phyloP scores from a whole-genome alignment of 225 moss, liverwort and hornwort genomes.

The Straminergon stramineum region DNA sequence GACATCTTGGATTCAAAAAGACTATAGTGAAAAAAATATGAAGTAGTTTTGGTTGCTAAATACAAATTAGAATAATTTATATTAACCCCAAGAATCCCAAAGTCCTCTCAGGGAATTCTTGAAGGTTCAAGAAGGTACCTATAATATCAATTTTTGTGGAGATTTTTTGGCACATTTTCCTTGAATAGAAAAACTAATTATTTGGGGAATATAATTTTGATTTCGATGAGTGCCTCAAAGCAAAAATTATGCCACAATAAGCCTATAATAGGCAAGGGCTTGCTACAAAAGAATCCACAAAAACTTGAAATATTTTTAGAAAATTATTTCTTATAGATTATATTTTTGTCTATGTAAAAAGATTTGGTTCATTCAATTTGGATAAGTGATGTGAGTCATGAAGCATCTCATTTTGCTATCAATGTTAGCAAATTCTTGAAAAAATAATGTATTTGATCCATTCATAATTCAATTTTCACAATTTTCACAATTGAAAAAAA shows the following conservation, averaged over 20 bases:
- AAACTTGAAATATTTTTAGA: fast-evolving
- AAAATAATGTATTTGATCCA: too few relatives aligned
- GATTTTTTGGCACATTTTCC: neutral
- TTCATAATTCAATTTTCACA: neutral
- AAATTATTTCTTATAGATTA: neutral
- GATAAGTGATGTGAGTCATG: neutral
- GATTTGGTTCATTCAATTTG: neutral
- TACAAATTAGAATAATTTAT: too few relatives aligned
- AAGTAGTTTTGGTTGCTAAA: too few relatives aligned
- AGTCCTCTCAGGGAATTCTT: fast-evolving
- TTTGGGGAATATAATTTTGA: neutral
- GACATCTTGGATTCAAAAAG: too few relatives aligned
- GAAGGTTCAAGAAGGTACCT: too few relatives aligned
- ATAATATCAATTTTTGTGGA: too few relatives aligned
- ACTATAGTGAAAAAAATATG: too few relatives aligned
- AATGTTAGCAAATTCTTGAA: neutral
- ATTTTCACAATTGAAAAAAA: neutral
- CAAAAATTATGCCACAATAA: neutral
- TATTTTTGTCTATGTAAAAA: too few relatives aligned
- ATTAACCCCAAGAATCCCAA: too few relatives aligned
- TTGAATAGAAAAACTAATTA: fast-evolving
- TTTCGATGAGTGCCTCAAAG: fast-evolving
- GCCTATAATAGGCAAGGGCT: fast-evolving
- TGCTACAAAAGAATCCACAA: fast-evolving
- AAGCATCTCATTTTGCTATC: neutral